These are phyloP conservation scores for Trichoderma oligosporum DNA, from an alignment of 2,329 filamentous ascomycete species.

Conservation along the genomic window DNA sequence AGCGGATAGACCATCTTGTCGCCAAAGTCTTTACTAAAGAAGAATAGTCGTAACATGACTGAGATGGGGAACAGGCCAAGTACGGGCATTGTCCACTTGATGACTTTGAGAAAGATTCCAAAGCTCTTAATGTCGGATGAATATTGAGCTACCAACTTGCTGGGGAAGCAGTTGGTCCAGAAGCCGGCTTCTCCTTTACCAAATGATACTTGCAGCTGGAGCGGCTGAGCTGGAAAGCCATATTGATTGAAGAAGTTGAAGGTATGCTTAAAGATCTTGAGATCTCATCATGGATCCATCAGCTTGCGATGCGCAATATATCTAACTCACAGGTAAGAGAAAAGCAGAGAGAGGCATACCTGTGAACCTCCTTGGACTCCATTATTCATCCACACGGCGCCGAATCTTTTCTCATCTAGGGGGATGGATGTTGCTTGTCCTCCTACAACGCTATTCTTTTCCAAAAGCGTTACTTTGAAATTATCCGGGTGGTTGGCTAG, in stretches of 20 bases:
- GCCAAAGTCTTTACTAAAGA: conserved; percentile 66
- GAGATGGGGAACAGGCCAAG: conserved; percentile 61
- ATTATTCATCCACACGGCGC: conserved; percentile 59
- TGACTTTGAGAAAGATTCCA: conserved; percentile 51
- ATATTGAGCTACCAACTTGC: conserved; percentile 52
- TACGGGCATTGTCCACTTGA: conserved; percentile 57
- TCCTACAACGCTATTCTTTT: conserved; percentile 55
- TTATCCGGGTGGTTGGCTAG: conserved; percentile 61
- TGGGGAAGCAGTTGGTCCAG: conserved; percentile 64
- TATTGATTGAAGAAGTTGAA: conserved; percentile 61
- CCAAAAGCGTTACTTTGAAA: conserved; percentile 62
- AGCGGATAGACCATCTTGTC: conserved; percentile 69
- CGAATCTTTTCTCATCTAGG: conserved; percentile 53
- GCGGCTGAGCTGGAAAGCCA: conserved; percentile 52
- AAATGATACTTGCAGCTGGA: conserved; percentile 61
- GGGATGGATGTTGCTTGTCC: conserved; percentile 59
- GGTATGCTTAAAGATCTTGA: conserved; percentile 62
- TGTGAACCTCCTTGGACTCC: conserved; percentile 58
- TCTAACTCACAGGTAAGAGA: no score
- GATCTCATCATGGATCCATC: not conserved
- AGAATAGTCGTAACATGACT: conserved; percentile 61
- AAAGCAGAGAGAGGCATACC: conserved; percentile 21
- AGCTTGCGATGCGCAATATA: not conserved
- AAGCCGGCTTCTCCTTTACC: conserved; percentile 56
- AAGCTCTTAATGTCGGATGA: conserved; percentile 56